Base-by-base conservation (phyloP, 1,284 basidiomycete genomes). In the Porphyrellus sp. region DNA sequence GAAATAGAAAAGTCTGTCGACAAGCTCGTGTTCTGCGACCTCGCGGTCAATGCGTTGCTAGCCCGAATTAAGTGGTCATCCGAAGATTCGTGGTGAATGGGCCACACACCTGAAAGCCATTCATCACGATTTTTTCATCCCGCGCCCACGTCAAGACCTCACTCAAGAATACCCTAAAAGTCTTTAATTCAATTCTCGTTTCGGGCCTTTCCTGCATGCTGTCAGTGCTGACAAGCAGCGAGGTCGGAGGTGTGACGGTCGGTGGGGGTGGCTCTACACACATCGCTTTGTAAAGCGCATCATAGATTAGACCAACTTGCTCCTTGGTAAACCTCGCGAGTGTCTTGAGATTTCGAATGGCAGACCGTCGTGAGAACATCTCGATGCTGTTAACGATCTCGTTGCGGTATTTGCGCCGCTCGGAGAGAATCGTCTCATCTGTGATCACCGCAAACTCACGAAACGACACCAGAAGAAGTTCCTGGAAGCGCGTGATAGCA, bases 401-500 rank as follows among this genome's bases (percentile, higher is more conserved):
- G 42, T 86, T 82, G 45, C 96, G 83, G 74, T 93, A 93, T 37
- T 88, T 83, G 58, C 85, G 83, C 25, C 97, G 85, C 71, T 99
- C 96, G 18, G 81, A 81, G 18, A 85, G 81, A 61, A 99, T 98
- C 13, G 91, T 92, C 28, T 99, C 97, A 65, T 98, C 95, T 0
- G 93, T 96, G 68, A 99, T 96, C 58, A 94, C 80, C 23, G 93
- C 89, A 70, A 99, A 99, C 70, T 99, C 97, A 51, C 97, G 85
- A 81, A 98, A 98, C 2, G 95, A 95, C 49, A 98, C 88, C 7
- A 98, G 85, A 13, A 96, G 82, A 4, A 99, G 83, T 72, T 99
- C 95, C 71, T 99, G 97, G 80, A 99, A 99, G 56, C 92, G 90
- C 20, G 96, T 98, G 63, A 99, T 97, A 38, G 94, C 92, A 18